Percentiles rank a stretch among this genome's conserved stretches.
These are phyloP conservation scores for Acanthamoeba triangularis DNA, from an alignment of 208 protist genomes.

Conservation along the genomic window DNA sequence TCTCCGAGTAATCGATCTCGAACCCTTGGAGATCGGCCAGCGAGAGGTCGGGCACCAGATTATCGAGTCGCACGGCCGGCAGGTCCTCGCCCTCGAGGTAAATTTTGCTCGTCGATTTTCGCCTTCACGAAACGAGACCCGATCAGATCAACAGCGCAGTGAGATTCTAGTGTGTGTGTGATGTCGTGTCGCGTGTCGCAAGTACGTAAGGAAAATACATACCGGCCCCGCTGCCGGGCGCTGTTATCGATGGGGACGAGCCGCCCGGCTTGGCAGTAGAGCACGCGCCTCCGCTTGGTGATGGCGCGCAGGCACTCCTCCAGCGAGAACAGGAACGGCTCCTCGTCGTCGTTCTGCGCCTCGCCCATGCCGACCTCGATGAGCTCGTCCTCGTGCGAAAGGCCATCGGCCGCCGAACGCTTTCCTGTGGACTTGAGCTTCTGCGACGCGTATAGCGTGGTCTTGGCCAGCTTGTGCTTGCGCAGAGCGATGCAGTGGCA, in stretches of 20 bases:
- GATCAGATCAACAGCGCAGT: too few relatives aligned
- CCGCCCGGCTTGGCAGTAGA: slow-evolving; percentile 43
- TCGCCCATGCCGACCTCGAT: background rate
- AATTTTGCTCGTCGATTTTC: slow-evolving; percentile 32
- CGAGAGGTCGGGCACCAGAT: slow-evolving; percentile 61
- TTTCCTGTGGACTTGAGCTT: background rate
- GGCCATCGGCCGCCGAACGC: background rate
- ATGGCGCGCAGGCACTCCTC: slow-evolving; percentile 67
- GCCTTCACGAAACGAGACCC: background rate
- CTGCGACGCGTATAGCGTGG: background rate
- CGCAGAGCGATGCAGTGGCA: slow-evolving; percentile 56
- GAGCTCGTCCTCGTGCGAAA: background rate
- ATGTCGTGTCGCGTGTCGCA: too few relatives aligned
- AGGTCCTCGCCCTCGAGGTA: slow-evolving; percentile 50
- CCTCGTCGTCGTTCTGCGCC: background rate
- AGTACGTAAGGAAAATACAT: background rate
- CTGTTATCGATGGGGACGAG: background rate
- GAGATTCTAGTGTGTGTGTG: too few relatives aligned
- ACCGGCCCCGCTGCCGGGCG: background rate
- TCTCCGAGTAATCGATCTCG: slow-evolving; percentile 64
- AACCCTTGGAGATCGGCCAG: slow-evolving; percentile 54
- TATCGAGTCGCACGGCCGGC: slow-evolving; percentile 32
- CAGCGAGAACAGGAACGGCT: slow-evolving; percentile 59
- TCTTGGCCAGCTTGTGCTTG: slow-evolving; percentile 56
- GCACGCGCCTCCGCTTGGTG: slow-evolving; percentile 26